Evolutionary conservation across 176 grass and related monocot genomes (phyloP).

Genomic region (Phoenix dactylifera): DNA sequence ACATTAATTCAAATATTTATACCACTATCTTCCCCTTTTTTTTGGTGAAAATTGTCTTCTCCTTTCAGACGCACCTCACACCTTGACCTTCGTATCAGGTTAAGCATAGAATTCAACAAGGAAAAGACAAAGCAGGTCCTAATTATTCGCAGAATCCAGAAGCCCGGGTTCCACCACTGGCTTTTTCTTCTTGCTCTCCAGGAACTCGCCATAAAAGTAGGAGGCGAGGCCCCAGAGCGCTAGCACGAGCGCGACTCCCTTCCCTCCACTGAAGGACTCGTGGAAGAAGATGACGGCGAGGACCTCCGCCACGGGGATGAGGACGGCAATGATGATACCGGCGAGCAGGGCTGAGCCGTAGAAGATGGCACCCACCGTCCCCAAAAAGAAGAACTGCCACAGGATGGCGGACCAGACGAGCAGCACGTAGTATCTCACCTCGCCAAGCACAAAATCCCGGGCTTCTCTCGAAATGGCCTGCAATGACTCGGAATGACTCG

Average conservation of each 20-base stretch:
- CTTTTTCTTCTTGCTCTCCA: conserved; percentile 8
- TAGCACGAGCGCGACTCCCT: conserved; percentile 61
- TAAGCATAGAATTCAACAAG: too few relatives aligned
- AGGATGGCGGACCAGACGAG: conserved; percentile 25
- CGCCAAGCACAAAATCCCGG: conserved; percentile 42
- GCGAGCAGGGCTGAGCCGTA: conserved; percentile 64
- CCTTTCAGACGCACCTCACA: too few relatives aligned
- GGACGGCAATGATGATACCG: conserved; percentile 54
- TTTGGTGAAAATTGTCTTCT: too few relatives aligned
- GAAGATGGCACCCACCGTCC: conserved; percentile 67
- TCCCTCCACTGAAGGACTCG: conserved; percentile 57
- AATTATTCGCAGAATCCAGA: too few relatives aligned
- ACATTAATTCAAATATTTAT: too few relatives aligned
- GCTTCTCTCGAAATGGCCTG: conserved; percentile 71
- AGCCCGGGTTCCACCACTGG: too few relatives aligned
- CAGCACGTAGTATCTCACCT: conserved; percentile 55
- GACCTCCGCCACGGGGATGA: conserved; percentile 56
- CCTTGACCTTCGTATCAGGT: too few relatives aligned
- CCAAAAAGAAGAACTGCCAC: conserved; percentile 71
- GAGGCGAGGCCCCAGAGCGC: conserved; percentile 75
- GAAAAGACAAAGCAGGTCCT: too few relatives aligned
- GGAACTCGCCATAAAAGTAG: conserved; percentile 75
- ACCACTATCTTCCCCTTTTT: too few relatives aligned
- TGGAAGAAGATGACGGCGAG: conserved; percentile 58
- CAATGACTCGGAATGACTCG: not conserved